These are phyloP conservation scores for Jaapia argillacea DNA, from an alignment of 768 basidiomycete species.

Conservation along the genomic window DNA sequence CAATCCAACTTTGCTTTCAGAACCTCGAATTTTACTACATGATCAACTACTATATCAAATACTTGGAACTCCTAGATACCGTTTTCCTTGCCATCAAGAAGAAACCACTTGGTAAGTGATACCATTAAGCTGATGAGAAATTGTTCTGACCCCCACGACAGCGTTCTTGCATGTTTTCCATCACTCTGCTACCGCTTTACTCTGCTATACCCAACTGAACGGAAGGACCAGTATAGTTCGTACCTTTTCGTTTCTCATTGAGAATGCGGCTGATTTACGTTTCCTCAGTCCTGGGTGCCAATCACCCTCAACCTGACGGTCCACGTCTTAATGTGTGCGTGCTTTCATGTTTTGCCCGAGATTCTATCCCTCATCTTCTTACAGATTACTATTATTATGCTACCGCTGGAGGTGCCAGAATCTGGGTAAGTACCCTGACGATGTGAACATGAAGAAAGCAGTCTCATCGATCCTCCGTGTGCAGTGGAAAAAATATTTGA, in stretches of 20 bases:
- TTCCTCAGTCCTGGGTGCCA: conserved; percentile 86
- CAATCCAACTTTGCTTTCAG: conserved; percentile 26
- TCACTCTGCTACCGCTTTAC: conserved; percentile 92
- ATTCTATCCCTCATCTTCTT: background rate
- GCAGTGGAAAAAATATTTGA: conserved; percentile 98
- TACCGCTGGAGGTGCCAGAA: conserved; percentile 90
- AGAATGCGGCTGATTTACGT: background rate
- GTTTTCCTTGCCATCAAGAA: conserved; percentile 97
- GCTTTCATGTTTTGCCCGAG: background rate
- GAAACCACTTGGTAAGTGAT: conserved; percentile 79
- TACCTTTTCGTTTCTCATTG: conserved; percentile 7
- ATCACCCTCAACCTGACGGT: conserved; percentile 86
- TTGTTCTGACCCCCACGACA: conserved; percentile 18
- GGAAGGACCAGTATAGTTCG: conserved; percentile 90
- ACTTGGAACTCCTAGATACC: conserved; percentile 92
- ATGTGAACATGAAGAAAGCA: background rate
- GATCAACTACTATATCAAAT: conserved; percentile 99
- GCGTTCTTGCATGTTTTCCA: conserved; percentile 99
- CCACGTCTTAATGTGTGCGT: conserved; percentile 96
- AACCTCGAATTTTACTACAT: conserved; percentile 95
- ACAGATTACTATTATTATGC: conserved; percentile 99
- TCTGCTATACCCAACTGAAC: conserved; percentile 92
- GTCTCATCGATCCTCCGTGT: background rate
- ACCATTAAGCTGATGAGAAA: conserved; percentile 5
- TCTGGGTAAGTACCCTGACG: conserved; percentile 60